Percentiles rank a stretch among this genome's conserved stretches.
Evolutionary conservation across 441 rosid species (phyloP).

Genomic region (Bocquillonia castaneifolia): DNA sequence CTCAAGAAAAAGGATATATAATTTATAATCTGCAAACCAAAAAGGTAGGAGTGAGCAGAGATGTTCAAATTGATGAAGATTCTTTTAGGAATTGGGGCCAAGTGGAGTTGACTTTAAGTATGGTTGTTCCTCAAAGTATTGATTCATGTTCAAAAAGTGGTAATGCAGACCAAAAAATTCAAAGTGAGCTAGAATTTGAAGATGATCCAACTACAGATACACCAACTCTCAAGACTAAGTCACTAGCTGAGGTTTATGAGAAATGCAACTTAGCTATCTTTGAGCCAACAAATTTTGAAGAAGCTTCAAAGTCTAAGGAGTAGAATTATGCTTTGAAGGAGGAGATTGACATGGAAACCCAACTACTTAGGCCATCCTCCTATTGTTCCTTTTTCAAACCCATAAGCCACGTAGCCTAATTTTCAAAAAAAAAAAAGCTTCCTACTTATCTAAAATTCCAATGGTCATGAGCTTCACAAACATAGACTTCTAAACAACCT

Average conservation of each 20-base stretch:
- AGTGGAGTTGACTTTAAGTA: not conserved
- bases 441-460: no score
- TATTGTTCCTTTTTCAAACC: no score
- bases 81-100: not conserved
- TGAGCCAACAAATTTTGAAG: not conserved
- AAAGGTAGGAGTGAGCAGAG: not conserved
- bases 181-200: not conserved
- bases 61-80: constrained; percentile 7
- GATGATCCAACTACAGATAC: not conserved
- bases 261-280: not conserved
- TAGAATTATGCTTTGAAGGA: not conserved
- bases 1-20: not conserved
- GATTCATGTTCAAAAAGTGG: no score
- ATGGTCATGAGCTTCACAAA: no score
- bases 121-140: not conserved
- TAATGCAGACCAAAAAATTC: not conserved
- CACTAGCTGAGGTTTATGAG: not conserved
- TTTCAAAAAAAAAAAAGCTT: no score
- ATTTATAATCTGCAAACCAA: not conserved
- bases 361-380: no score
- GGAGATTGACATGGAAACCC: not conserved
- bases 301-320: not conserved
- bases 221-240: not conserved
- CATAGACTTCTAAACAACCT: no score
- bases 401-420: no score